phyloP scores from a whole-genome alignment of 2,329 filamentous ascomycete species.

The Colletotrichum falcatum region DNA sequence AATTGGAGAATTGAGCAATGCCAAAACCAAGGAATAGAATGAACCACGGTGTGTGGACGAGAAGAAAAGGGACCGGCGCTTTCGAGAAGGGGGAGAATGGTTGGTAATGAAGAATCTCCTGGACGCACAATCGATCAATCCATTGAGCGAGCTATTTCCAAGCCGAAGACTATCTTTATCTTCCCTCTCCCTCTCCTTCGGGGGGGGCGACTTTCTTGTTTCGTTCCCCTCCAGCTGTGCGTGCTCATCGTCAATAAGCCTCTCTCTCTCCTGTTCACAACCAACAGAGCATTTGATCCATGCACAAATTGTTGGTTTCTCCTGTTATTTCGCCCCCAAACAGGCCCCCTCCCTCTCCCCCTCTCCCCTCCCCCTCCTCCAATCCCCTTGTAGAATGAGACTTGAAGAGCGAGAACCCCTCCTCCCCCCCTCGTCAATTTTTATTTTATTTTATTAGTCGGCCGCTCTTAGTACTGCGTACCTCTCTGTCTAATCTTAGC shows the following conservation, averaged over 20 bases:
- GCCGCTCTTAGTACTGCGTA: constrained; percentile 14
- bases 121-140: background rate
- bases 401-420: constrained; percentile 34
- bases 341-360: background rate
- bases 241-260: constrained; percentile 1
- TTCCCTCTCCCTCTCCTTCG: background rate
- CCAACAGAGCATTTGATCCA: background rate
- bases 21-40: background rate
- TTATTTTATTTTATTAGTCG: constrained; percentile 7
- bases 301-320: constrained; percentile 23
- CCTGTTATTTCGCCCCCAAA: constrained; percentile 1
- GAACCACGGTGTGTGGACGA: background rate
- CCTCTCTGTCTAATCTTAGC: constrained; percentile 32
- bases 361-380: background rate
- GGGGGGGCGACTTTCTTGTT: background rate
- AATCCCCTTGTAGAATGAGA: constrained; percentile 1
- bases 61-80: background rate
- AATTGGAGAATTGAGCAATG: background rate
- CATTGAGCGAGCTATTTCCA: background rate
- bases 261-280: background rate
- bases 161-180: background rate
- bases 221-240: constrained; percentile 1
- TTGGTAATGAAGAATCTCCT: background rate
- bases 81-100: background rate
- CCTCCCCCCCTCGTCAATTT: constrained; percentile 19